Evolutionary conservation across 1,284 basidiomycete genomes (phyloP).

Genomic region (Cutaneotrichosporon daszewskae): DNA sequence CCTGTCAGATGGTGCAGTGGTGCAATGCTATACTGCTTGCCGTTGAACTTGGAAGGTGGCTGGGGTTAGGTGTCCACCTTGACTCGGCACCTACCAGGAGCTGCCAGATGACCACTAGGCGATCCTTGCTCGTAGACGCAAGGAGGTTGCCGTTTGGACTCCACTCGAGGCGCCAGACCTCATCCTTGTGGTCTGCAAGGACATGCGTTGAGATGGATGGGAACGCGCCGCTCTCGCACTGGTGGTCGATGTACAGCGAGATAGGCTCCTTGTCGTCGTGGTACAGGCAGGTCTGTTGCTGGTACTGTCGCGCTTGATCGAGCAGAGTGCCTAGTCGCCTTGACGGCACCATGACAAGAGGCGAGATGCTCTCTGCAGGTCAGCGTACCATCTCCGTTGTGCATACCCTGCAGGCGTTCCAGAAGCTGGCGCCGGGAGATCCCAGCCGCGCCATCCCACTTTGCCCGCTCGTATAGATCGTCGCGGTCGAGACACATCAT

Average conservation of each 20-base stretch:
- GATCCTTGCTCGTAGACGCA: constrained; percentile 83
- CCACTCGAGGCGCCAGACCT: constrained; percentile 95
- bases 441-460: constrained; percentile 83
- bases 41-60: constrained; percentile 36
- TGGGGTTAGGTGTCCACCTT: constrained; percentile 66
- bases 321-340: constrained; percentile 78
- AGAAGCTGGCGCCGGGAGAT: constrained; percentile 72
- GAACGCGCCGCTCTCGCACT: constrained; percentile 72
- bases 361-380: constrained; percentile 70
- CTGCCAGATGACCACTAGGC: constrained; percentile 81
- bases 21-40: constrained; percentile 23
- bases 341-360: constrained; percentile 85
- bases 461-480: constrained; percentile 72
- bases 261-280: constrained; percentile 61
- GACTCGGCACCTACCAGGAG: too few relatives aligned
- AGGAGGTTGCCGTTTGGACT: constrained; percentile 80
- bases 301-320: constrained; percentile 75
- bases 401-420: constrained; percentile 71
- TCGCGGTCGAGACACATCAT: constrained; percentile 83
- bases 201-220: constrained; percentile 78
- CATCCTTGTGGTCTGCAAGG: constrained; percentile 77
- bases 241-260: constrained; percentile 81
- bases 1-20: constrained; percentile 52
- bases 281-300: constrained; percentile 71
- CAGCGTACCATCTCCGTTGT: constrained; percentile 5